Evolutionary conservation across 768 basidiomycete species (phyloP), one percentile per base, ranked within the genome.

Genomic region (Leccinum subgranulosum): DNA sequence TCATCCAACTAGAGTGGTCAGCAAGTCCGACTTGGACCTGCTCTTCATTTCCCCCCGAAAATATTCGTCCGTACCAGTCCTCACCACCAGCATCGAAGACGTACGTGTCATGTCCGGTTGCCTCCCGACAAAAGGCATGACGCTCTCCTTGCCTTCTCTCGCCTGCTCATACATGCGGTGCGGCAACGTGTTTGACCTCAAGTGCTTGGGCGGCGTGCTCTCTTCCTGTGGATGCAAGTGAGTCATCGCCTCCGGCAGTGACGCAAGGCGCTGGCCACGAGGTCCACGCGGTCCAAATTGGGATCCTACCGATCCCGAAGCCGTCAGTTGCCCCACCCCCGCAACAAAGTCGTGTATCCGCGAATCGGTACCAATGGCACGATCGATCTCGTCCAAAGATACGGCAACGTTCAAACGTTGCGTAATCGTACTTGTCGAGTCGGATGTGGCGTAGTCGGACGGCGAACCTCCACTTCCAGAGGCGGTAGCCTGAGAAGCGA

Each of bases 131-230:
- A 21, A 25, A 0, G 25, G 25, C 49, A 45, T 61, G 45, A 68
- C 60, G 2, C 31, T n/a, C 6, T 58, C 62, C 34, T 57, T 62
- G 43, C 21, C 41, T 43, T 17, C 66, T 43, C 69, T 63, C 23
- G 23, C 23, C 23, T 23, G 23, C 23, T 23, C 23, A 23, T 23
- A 75, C 5, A 79, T 75, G 49, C 78, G 79, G 33, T 64, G 60
- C 34, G 78, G 67, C 68, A 84, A 81, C 19, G 69, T 72, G 45
- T 64, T 61, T 19, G 61, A 60, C 56, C 57, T 61, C 49, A 23
- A 23, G 23, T 60, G 59, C 63, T 59, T 67, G 57, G 57, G 65
- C 53, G 65, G 64, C n/a, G n/a, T n/a, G n/a, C n/a, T n/a, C n/a
- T n/a, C n/a, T n/a, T n/a, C n/a, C n/a, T n/a, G n/a, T 36, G 65